Evolutionary conservation across 129 eudicot genomes (phyloP).

Genomic region (Tagetes erecta): DNA sequence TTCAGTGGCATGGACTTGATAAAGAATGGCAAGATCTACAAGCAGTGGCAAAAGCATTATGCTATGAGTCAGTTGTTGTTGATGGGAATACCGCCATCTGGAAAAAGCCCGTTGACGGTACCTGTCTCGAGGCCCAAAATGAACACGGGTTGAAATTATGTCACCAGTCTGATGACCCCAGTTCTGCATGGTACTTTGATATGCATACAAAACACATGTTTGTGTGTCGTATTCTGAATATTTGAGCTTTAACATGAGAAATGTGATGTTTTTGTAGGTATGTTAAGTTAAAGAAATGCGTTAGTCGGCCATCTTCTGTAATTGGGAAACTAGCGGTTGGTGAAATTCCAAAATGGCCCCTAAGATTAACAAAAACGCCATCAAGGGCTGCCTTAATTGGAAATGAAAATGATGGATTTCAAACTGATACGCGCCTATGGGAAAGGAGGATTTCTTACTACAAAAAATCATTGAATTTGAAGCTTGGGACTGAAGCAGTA

Average conservation of each 20-base stretch:
- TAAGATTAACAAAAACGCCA: constrained; percentile 65
- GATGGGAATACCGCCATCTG: constrained; percentile 93
- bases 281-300: constrained; percentile 72
- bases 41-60: constrained; percentile 77
- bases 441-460: constrained; percentile 68
- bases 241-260: constrained; percentile 9
- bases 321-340: constrained; percentile 76
- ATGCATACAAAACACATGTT: neutral
- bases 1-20: constrained; percentile 88
- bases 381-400: constrained; percentile 54
- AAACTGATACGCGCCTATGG: constrained; percentile 76
- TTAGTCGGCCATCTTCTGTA: constrained; percentile 53
- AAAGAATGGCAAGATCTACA: constrained; percentile 95
- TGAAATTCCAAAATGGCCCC: constrained; percentile 87
- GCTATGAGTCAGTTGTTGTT: constrained; percentile 86
- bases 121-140: constrained; percentile 71
- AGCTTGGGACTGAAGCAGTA: constrained; percentile 73
- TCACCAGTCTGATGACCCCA: constrained; percentile 74
- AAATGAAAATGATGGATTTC: constrained; percentile 66
- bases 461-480: constrained; percentile 70
- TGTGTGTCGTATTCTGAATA: neutral
- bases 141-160: constrained; percentile 65
- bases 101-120: constrained; percentile 69
- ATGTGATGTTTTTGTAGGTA: constrained; percentile 54
- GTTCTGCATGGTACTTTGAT: constrained; percentile 70